Conservation (phyloP, 192 early-diverging fungal genomes). For the Coemansia sp. region DNA sequence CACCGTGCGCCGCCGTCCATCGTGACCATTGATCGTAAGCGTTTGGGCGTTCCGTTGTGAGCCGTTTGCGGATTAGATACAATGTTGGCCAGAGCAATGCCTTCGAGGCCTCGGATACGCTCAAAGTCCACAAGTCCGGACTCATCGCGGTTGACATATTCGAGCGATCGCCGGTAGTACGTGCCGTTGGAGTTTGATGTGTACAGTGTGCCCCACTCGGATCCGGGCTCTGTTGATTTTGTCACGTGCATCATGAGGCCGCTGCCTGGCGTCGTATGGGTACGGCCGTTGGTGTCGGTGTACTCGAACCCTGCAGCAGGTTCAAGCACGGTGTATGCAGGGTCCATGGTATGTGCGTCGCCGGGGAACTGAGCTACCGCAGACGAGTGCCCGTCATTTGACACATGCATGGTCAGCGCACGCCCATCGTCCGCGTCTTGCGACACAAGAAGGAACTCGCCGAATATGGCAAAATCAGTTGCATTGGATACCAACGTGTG, state of each 20-base stretch:
- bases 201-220: slow-evolving; percentile 84
- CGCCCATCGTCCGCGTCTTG: slow-evolving; percentile 45
- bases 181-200: slow-evolving; percentile 89
- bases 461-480: slow-evolving; percentile 76
- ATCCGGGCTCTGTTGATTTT: slow-evolving; percentile 52
- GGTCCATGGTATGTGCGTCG: slow-evolving; percentile 50
- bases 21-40: slow-evolving; percentile 67
- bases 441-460: slow-evolving; percentile 79
- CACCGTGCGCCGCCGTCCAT: slow-evolving; percentile 82
- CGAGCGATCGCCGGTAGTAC: slow-evolving; percentile 70
- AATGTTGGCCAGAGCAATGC: slow-evolving; percentile 79
- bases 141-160: slow-evolving; percentile 72
- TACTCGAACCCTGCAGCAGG: slow-evolving; percentile 56
- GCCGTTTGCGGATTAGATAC: slow-evolving; percentile 69
- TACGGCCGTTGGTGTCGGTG: slow-evolving; percentile 31
- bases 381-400: slow-evolving; percentile 71
- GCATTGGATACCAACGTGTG: slow-evolving; percentile 66
- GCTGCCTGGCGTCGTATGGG: slow-evolving; percentile 48
- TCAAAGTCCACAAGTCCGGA: slow-evolving; percentile 89
- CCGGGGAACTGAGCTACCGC: slow-evolving; percentile 77
- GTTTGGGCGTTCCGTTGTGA: slow-evolving; percentile 57
- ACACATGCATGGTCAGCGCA: slow-evolving; percentile 62
- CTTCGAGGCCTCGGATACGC: slow-evolving; percentile 79
- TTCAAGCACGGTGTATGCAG: slow-evolving; percentile 74
- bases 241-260: slow-evolving; percentile 71